A percentile compares a stretch with the other conserved stretches of the same genome.
Evolutionary conservation across 306 rosid genomes (phyloP).

Genomic region (Trifolium subterraneum): DNA sequence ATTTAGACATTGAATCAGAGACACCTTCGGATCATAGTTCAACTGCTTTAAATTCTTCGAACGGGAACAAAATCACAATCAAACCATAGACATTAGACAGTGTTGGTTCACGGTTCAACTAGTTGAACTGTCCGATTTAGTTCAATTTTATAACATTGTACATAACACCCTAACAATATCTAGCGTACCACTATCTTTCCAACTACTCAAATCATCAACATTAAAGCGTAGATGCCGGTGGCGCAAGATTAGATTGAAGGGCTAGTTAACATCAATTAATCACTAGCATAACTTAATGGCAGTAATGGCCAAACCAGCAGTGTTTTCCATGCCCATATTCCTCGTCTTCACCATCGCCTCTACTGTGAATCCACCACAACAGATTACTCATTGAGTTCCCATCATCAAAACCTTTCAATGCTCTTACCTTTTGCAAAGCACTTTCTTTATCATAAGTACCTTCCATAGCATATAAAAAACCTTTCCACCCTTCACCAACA

Average conservation of each 20-base stretch:
- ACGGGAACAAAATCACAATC: background rate
- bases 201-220: background rate
- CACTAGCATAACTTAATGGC: conserved; percentile 14
- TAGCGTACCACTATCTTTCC: background rate
- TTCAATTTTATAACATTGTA: background rate
- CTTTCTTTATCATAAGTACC: conserved; percentile 63
- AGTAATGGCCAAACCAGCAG: conserved; percentile 44
- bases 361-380: conserved; percentile 89
- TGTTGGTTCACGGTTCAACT: background rate
- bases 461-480: conserved; percentile 73
- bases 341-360: conserved; percentile 48
- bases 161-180: background rate
- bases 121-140: background rate
- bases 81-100: background rate
- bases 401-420: conserved; percentile 66
- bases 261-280: background rate
- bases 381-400: conserved; percentile 73
- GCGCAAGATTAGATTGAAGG: background rate
- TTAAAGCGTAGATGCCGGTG: background rate
- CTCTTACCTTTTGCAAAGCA: conserved; percentile 57
- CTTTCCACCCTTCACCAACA: conserved; percentile 78
- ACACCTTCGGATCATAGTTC: background rate
- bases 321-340: conserved; percentile 41
- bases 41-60: too few species aligned
- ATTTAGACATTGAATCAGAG: background rate